Evolutionary conservation across 2,329 filamentous ascomycete species (phyloP), one percentile per base, ranked within the genome.

Genomic region (Cordyceps javanica): DNA sequence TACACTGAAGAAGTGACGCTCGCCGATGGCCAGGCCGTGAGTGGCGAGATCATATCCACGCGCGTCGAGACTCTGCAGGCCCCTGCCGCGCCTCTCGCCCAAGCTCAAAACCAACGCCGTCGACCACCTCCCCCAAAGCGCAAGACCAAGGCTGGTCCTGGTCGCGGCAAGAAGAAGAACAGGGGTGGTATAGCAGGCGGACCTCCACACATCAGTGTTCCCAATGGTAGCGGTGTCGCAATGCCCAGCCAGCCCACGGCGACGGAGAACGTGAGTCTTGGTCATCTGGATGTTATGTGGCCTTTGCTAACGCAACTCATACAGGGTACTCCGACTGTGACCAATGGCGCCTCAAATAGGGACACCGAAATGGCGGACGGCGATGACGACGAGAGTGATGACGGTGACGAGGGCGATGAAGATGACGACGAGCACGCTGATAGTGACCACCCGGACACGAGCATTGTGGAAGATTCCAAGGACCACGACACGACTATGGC

Each of bases 1-100:
- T 90, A 89, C 60, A 86, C 93, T 2, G 91, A 94, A 70, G 90
- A 95, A 66, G 85, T 94, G 8, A 88, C 90, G 21, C 81, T 96
- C 4, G 82, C 85, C 5, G 89, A 93, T 58, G 91, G 91, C 0
- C 89, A 94, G 68, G 77, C 78, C 5, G 81, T 96, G 0, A 89
- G 93, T 62, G 91, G 91, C 58, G 91, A 96, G 68, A 86, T 96
- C 52, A 82, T 90, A 59, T 79, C 82, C 0, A 83, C 81, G 1
- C 78, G 78, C 7, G 74, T 83, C 16, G 76, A 84, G 36, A 72
- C 41, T 1, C 11, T 60, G 14, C 58, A 60, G 41, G n/a, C 77
- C 0, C 79, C 79, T 2, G 82, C 83, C 39, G 78, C 79, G 6
- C 81, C 80, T 1, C 78, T 81, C 25, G 72, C 81, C 7, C 87